These are phyloP conservation scores for Neckera pumila DNA, from an alignment of 225 moss, liverwort and hornwort genomes.

Conservation along the genomic window DNA sequence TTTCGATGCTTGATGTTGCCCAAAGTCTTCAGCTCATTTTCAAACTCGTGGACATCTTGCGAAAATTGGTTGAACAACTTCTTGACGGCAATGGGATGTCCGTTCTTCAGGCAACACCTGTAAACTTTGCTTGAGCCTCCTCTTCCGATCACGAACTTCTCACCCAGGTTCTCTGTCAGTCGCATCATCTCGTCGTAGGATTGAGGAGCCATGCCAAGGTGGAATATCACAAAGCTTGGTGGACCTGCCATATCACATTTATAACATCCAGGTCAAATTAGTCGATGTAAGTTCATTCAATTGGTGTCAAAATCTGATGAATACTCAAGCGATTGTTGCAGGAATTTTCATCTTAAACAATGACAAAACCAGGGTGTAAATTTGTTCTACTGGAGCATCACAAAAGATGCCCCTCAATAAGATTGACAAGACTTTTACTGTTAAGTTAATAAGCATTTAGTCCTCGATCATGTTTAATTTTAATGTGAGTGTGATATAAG, in stretches of 20 bases:
- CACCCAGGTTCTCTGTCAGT: conserved; percentile 74
- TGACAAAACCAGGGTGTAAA: background rate
- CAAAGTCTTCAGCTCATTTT: conserved; percentile 70
- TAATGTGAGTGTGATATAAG: background rate
- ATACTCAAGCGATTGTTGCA: background rate
- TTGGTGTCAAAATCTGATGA: background rate
- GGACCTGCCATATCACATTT: conserved; percentile 20
- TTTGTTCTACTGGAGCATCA: background rate
- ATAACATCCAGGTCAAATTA: background rate
- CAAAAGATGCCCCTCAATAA: background rate
- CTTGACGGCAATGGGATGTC: conserved; percentile 88
- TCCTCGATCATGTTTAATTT: background rate
- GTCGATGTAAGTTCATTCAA: background rate
- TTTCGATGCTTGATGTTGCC: conserved; percentile 92
- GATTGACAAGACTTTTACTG: background rate
- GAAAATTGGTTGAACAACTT: conserved; percentile 80
- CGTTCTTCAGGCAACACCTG: conserved; percentile 64
- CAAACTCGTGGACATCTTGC: conserved; percentile 68
- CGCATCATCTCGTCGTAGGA: conserved; percentile 90
- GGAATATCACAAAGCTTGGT: conserved; percentile 72
- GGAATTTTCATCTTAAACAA: background rate
- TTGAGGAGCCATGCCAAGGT: conserved; percentile 85
- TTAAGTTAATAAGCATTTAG: background rate
- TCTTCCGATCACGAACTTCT: conserved; percentile 66
- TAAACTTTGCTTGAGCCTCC: conserved; percentile 91